Evolutionary conservation across 352 stramenopile species (phyloP), one percentile per base, ranked within the genome.

Genomic region (Globisporangium uncinulatum): DNA sequence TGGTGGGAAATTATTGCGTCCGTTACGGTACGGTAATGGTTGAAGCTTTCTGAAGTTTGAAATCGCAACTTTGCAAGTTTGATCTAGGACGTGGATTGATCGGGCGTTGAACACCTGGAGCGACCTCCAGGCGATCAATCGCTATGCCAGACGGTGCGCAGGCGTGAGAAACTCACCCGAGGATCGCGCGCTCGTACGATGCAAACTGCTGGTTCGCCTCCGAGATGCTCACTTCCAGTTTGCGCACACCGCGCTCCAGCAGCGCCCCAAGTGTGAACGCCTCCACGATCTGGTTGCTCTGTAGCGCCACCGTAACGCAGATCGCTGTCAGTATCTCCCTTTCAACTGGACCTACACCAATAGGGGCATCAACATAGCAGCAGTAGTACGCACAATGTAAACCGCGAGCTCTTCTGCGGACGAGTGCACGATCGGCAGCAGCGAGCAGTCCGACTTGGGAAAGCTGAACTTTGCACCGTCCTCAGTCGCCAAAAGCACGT

Each of bases 341-440:
- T 3, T 6, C 43, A 31, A 0, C 13, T 9, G 7, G 42, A 42
- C 13, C 9, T 45, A 42, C 29, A 39, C 6, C n/a, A 8, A 32
- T 34, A 21, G 42, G 41, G 0, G 14, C n/a, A n/a, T n/a, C n/a
- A n/a, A n/a, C n/a, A n/a, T n/a, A n/a, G n/a, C n/a, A n/a, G n/a
- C n/a, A n/a, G n/a, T n/a, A n/a, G n/a, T n/a, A 81, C 81, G 57
- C 81, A 95, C 86, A 48, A 98, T 81, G 73, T 98, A 98, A 62
- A 97, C 93, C 45, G 94, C 88, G 45, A 99, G 78, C 66, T 99
- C 96, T 75, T 99, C 97, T 0, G 92, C 91, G 8, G 96, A 98
- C 24, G 96, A 98, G 79, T 99, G 97, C 29, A 98, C 79, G 44
- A 99, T 97, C 13, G 97, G 97, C 29, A 99, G 70, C 59, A 98